These are phyloP conservation scores for Lachnellula willkommii DNA, from an alignment of 2,329 filamentous ascomycete genomes.

Conservation along the genomic window DNA sequence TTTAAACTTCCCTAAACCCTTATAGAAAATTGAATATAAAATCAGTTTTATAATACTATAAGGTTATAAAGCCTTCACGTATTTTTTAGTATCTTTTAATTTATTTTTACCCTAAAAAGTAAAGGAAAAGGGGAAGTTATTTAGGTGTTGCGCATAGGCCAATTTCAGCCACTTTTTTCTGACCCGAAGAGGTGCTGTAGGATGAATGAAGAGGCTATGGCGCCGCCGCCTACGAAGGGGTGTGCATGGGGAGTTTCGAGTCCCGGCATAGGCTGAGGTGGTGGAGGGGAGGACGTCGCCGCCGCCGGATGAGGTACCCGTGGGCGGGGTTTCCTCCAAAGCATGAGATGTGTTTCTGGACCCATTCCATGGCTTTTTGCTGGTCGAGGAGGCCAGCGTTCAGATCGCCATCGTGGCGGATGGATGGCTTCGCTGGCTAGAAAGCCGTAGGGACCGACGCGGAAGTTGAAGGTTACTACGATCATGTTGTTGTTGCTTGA, in stretches of 20 bases:
- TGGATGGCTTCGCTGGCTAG: constrained; percentile 51
- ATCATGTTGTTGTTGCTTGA: constrained; percentile 56
- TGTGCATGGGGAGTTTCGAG: constrained; percentile 17
- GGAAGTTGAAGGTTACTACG: constrained; percentile 68
- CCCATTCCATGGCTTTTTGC: constrained; percentile 8
- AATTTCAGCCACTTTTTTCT: too few species aligned
- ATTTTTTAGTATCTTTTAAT: too few species aligned
- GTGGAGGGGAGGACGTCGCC: constrained; percentile 51
- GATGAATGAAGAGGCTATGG: too few species aligned
- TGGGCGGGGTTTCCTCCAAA: constrained; percentile 66
- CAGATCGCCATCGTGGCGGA: constrained; percentile 42
- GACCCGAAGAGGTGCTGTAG: too few species aligned
- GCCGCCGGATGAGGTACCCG: constrained; percentile 62
- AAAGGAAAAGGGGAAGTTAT: too few species aligned
- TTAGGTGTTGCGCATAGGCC: too few species aligned
- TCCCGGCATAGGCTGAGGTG: constrained; percentile 50
- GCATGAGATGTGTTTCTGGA: constrained; percentile 6
- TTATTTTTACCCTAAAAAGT: too few species aligned
- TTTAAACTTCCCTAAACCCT: too few species aligned
- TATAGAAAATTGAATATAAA: too few species aligned
- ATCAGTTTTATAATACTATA: too few species aligned
- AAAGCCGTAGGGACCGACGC: constrained; percentile 68
- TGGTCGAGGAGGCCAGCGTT: constrained; percentile 52
- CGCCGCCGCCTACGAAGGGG: too few species aligned
- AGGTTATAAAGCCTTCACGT: too few species aligned